Evolutionary conservation across 2,329 filamentous ascomycete genomes (phyloP).

Genomic region (Zymoseptoria passerinii): DNA sequence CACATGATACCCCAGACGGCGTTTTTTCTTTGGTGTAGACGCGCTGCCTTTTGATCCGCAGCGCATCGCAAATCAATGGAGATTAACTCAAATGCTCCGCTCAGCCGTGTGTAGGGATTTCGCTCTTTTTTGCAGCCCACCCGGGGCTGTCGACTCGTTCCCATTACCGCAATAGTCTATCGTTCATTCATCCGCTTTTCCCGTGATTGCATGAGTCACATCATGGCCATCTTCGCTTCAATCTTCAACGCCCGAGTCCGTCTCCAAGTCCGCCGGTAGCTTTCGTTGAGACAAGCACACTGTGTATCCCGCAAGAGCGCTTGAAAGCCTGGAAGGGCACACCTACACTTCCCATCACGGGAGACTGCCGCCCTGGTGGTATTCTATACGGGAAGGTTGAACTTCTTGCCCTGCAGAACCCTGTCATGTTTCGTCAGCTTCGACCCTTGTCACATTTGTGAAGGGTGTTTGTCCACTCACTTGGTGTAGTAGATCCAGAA

Average conservation of each 20-base stretch:
- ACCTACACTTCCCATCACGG: neutral
- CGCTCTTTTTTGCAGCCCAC: neutral
- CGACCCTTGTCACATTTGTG: neutral
- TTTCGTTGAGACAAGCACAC: neutral
- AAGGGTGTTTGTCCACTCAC: conserved; percentile 37
- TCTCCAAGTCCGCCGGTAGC: neutral
- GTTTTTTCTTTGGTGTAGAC: neutral
- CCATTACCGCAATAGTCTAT: neutral
- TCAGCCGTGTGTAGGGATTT: neutral
- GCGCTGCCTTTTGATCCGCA: neutral
- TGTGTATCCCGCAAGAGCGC: neutral
- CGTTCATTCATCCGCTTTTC: neutral
- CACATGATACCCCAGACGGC: neutral
- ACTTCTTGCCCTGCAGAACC: conserved; percentile 47
- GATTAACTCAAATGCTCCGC: neutral
- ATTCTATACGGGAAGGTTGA: conserved; percentile 44
- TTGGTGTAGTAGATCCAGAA: conserved; percentile 99
- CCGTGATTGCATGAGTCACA: neutral
- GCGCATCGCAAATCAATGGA: neutral
- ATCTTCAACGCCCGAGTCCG: neutral
- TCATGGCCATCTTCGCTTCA: neutral
- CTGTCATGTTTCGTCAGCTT: conserved; percentile 21
- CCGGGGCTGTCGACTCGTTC: neutral
- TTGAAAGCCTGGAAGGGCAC: neutral
- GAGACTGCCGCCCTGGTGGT: neutral